Percentiles rank a stretch among this genome's conserved stretches.
These are phyloP conservation scores for Aspergillus sergii DNA, from an alignment of 2,329 filamentous ascomycete species.

Conservation along the genomic window DNA sequence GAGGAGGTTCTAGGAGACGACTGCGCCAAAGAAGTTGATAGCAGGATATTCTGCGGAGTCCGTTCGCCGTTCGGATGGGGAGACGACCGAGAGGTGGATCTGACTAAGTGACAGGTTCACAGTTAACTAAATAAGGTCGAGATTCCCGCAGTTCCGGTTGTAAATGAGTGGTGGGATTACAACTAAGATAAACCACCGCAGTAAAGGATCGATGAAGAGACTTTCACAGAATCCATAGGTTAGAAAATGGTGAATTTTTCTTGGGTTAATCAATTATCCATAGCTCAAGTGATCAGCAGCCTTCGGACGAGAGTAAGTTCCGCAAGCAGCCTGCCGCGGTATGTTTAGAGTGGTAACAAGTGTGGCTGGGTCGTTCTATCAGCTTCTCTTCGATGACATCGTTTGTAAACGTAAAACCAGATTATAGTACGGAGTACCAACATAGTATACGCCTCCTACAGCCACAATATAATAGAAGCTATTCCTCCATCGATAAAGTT, in stretches of 20 bases:
- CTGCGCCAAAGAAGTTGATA: constrained; percentile 16
- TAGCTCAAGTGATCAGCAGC: background rate
- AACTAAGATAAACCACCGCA: background rate
- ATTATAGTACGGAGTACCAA: background rate
- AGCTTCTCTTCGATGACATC: constrained; percentile 4
- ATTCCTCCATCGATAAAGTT: background rate
- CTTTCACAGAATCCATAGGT: background rate
- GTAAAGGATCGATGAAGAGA: background rate
- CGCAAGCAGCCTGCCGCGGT: background rate
- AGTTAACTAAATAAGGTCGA: background rate
- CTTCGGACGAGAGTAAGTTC: background rate
- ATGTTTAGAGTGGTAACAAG: background rate
- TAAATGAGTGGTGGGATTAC: background rate
- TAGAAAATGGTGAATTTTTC: background rate
- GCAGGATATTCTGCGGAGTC: constrained; percentile 16
- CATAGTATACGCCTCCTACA: background rate
- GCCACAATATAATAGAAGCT: background rate
- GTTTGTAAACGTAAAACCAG: background rate
- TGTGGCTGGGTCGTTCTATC: constrained; percentile 7
- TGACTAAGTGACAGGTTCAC: constrained; percentile 6
- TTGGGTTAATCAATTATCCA: background rate
- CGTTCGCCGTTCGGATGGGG: constrained; percentile 23
- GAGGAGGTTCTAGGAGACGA: constrained; percentile 2
- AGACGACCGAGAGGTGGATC: constrained; percentile 27
- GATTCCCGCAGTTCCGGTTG: background rate